phyloP scores from a whole-genome alignment of 148 eudicot genomes.

The Fagopyrum homotropicum region DNA sequence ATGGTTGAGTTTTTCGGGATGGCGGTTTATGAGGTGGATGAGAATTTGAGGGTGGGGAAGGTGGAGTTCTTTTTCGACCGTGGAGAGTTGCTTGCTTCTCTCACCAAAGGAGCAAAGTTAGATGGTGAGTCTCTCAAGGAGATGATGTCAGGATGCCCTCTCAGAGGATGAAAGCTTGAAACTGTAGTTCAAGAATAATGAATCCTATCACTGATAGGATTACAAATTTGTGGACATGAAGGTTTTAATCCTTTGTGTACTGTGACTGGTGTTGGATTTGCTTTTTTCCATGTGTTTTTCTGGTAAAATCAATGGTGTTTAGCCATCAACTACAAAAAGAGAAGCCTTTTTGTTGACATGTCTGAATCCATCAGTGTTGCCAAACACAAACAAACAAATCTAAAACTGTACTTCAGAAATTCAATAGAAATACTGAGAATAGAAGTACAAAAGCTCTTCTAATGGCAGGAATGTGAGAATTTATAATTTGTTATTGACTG shows the following conservation, averaged over 20 bases:
- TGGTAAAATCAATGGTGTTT: not conserved
- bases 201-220: not conserved
- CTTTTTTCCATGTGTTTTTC: not conserved
- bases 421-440: too few relatives aligned
- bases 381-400: too few relatives aligned
- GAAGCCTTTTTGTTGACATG: too few relatives aligned
- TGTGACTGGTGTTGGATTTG: not conserved
- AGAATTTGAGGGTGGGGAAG: slow-evolving; percentile 49
- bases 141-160: slow-evolving; percentile 35
- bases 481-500: not conserved
- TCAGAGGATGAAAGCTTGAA: not conserved
- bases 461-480: not conserved
- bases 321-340: too few relatives aligned
- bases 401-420: too few relatives aligned
- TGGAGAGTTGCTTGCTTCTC: slow-evolving; percentile 54
- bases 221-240: not conserved
- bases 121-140: slow-evolving; percentile 19
- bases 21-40: slow-evolving; percentile 45
- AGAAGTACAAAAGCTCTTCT: not conserved
- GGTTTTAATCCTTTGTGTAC: not conserved
- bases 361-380: too few relatives aligned
- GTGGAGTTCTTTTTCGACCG: slow-evolving; percentile 61
- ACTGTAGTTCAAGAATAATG: not conserved
- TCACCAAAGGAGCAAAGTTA: slow-evolving; percentile 31
- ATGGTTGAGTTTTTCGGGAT: slow-evolving; percentile 55